These are phyloP conservation scores for Dissoconium aciculare DNA, from an alignment of 2,329 filamentous ascomycete species.

Conservation along the genomic window DNA sequence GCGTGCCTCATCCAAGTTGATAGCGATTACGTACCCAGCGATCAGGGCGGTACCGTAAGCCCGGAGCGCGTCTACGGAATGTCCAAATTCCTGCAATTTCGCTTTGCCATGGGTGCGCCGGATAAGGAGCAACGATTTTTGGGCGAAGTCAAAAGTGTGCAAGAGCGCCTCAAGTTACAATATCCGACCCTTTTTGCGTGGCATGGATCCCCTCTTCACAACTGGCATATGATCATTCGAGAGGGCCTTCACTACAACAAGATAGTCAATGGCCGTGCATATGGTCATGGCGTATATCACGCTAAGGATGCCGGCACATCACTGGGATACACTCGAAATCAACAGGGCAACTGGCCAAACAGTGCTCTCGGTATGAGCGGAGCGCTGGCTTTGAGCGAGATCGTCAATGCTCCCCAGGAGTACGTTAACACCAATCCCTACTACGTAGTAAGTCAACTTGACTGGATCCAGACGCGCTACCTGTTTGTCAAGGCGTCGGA, in stretches of 20 bases:
- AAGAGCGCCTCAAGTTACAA: conserved; percentile 25
- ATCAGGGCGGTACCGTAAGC: conserved; percentile 4
- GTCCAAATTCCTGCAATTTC: conserved; percentile 59
- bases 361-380: conserved; percentile 45
- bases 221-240: conserved; percentile 85
- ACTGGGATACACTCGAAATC: conserved; percentile 31
- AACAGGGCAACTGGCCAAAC: conserved; percentile 42
- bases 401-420: conserved; percentile 55
- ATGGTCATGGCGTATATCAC: conserved; percentile 71
- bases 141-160: conserved; percentile 40
- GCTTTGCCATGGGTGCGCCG: conserved; percentile 74
- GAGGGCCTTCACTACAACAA: conserved; percentile 61
- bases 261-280: conserved; percentile 50
- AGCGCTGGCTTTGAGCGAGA: conserved; percentile 63
- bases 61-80: conserved; percentile 45
- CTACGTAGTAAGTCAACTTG: conserved; percentile 57
- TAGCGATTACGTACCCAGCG: conserved; percentile 9
- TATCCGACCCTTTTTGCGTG: conserved; percentile 69
- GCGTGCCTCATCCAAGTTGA: conserved; percentile 73
- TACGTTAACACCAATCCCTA: conserved; percentile 45
- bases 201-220: conserved; percentile 62
- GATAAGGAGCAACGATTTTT: conserved; percentile 71
- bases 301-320: conserved; percentile 46
- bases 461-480: conserved; percentile 87
- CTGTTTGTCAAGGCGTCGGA: conserved; percentile 55